Evolutionary conservation across 202 grass and related monocot species (phyloP).

Genomic region (Zizania palustris): DNA sequence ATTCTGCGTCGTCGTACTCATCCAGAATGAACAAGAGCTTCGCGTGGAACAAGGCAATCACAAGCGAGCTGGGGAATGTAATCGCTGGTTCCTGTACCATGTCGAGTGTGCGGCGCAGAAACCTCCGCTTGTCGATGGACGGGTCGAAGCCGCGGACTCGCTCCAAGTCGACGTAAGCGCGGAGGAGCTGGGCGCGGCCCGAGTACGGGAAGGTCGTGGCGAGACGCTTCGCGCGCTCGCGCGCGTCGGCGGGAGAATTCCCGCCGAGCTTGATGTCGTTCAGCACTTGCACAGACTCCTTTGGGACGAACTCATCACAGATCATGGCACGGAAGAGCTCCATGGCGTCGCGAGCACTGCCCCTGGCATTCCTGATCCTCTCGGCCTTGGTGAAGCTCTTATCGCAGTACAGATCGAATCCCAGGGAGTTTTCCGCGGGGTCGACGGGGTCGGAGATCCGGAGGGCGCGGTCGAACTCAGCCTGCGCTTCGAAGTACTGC

Average conservation of each 20-base stretch:
- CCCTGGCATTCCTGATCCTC: background rate
- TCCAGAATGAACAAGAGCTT: slow-evolving; percentile 42
- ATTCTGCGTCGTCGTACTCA: slow-evolving; percentile 29
- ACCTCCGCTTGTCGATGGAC: slow-evolving; percentile 1
- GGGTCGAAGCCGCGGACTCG: background rate
- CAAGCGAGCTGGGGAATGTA: background rate
- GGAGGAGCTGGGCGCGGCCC: slow-evolving; percentile 6
- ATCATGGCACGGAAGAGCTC: background rate
- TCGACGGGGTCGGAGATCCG: background rate
- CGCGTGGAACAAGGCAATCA: slow-evolving; percentile 42
- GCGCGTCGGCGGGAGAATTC: background rate
- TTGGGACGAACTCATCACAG: background rate
- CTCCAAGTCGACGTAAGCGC: background rate
- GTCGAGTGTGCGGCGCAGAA: slow-evolving; percentile 1
- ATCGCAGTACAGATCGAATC: background rate
- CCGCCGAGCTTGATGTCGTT: background rate
- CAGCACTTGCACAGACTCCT: background rate
- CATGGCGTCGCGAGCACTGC: background rate
- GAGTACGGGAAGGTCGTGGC: background rate
- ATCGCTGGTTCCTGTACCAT: background rate
- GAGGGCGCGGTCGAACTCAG: background rate
- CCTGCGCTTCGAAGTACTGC: background rate
- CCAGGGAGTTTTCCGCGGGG: background rate
- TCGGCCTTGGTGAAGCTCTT: background rate
- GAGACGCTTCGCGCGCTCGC: background rate